Evolutionary conservation across 768 basidiomycete genomes (phyloP).

Genomic region (Daedaleopsis sinensis): DNA sequence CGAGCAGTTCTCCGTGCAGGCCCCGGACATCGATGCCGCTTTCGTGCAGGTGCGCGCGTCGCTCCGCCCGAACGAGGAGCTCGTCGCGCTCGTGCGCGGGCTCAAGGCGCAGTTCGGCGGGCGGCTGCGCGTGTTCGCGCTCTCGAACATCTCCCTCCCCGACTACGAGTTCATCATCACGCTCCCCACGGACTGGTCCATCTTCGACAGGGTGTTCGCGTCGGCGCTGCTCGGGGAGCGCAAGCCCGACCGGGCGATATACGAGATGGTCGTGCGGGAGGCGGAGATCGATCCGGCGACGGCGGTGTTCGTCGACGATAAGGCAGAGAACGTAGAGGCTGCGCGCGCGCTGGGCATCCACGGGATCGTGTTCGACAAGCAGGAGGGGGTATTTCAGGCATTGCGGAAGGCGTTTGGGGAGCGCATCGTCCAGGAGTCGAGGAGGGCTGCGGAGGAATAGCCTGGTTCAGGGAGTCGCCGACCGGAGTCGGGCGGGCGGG

Average conservation of each 20-base stretch:
- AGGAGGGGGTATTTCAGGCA: constrained; percentile 42
- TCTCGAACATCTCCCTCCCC: constrained; percentile 56
- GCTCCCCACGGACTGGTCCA: constrained; percentile 49
- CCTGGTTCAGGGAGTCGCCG: background rate
- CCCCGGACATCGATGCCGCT: constrained; percentile 44
- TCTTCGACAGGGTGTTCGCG: constrained; percentile 57
- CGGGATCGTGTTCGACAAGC: constrained; percentile 50
- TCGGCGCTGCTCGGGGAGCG: constrained; percentile 55
- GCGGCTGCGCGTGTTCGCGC: constrained; percentile 45
- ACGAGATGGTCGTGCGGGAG: constrained; percentile 48
- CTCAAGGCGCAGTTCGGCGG: constrained; percentile 42
- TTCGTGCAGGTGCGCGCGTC: constrained; percentile 53
- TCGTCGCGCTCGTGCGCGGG: constrained; percentile 43
- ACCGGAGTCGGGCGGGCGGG: too few species aligned
- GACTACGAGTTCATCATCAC: constrained; percentile 48
- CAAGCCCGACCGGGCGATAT: constrained; percentile 58
- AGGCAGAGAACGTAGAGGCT: constrained; percentile 59
- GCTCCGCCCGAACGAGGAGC: constrained; percentile 45
- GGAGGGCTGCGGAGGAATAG: background rate
- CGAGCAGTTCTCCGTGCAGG: constrained; percentile 39
- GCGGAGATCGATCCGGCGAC: constrained; percentile 47
- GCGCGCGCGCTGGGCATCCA: constrained; percentile 58
- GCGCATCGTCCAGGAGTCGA: constrained; percentile 31
- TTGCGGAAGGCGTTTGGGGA: constrained; percentile 51
- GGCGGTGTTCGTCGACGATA: constrained; percentile 62